phyloP scores from a whole-genome alignment of 2,329 filamentous ascomycete genomes.

The Fusarium irregulare region DNA sequence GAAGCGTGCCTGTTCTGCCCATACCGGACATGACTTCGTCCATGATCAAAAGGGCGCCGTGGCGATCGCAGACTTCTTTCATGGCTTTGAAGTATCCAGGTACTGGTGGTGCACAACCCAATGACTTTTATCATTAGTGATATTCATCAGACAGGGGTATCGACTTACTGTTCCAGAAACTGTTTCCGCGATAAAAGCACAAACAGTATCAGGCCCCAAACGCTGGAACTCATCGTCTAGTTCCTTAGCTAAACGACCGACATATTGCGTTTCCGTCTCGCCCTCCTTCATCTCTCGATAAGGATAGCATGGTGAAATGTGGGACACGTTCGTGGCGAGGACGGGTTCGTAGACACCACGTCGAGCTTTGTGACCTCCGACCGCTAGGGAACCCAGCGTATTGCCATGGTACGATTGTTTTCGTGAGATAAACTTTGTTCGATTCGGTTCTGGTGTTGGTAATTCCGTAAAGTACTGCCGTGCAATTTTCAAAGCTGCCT shows the following conservation, averaged over 20 bases:
- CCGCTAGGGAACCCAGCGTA: slow-evolving; percentile 26
- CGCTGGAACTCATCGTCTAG: slow-evolving; percentile 34
- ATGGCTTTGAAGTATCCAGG: slow-evolving; percentile 65
- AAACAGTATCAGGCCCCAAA: slow-evolving; percentile 29
- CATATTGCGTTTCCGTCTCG: slow-evolving; percentile 45
- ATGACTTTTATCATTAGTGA: slow-evolving; percentile 1
- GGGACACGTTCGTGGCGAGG: slow-evolving; percentile 40
- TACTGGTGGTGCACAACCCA: slow-evolving; percentile 29
- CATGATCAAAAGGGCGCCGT: slow-evolving; percentile 66
- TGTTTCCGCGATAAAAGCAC: slow-evolving; percentile 39
- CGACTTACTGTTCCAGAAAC: slow-evolving; percentile 36
- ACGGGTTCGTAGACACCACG: slow-evolving; percentile 46
- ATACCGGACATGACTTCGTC: slow-evolving; percentile 77
- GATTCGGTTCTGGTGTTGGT: slow-evolving; percentile 15
- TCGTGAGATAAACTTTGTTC: slow-evolving; percentile 31
- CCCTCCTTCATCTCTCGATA: slow-evolving; percentile 39
- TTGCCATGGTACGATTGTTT: slow-evolving; percentile 40
- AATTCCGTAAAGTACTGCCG: slow-evolving; percentile 38
- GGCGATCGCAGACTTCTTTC: slow-evolving; percentile 62
- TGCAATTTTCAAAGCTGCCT: slow-evolving; percentile 38
- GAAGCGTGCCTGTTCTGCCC: slow-evolving; percentile 69
- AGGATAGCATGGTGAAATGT: slow-evolving; percentile 45
- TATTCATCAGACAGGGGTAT: fast-evolving
- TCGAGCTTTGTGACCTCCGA: slow-evolving; percentile 29
- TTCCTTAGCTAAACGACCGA: slow-evolving; percentile 24